Evolutionary conservation across 2,329 filamentous ascomycete genomes (phyloP), one percentile per base, ranked within the genome.

Genomic region (Mariannaea sp.): DNA sequence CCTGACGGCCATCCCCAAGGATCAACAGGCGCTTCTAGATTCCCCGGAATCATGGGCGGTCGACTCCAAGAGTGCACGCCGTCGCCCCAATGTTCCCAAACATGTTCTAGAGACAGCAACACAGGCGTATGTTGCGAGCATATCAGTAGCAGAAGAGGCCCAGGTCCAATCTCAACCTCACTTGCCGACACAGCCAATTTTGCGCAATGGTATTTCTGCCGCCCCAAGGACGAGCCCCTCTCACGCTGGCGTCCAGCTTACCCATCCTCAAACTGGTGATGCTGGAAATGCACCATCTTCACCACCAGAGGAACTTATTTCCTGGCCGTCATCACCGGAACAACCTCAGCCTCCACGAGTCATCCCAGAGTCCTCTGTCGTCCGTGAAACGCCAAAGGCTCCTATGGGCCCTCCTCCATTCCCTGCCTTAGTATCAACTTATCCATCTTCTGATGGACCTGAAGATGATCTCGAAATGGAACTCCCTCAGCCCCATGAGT

Each of bases 401-500:
- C 49, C 47, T 10, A 43, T 56, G 55, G 46, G 33, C 3, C 61
- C 57, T 19, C 53, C 35, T 5, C 52, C 50, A 12, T 36, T 45
- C 27, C 55, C 59, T 52, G 45, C 50, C 36, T 36, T 51, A 8
- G 26, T 22, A 20, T 48, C 30, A 32, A 49, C 14, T 14, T 58
- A 53, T 29, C 50, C 61, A 33, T 52, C 56, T 38, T 48, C 63
- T 14, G 44, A 65, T 56, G 57, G 57, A 55, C 19, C 66, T 7
- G 72, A 74, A 17, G 71, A 74, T 12, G 71, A 73, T 7, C 51
- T 74, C n/a, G 74, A 75, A 40, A 66, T 69, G 40, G 66, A 68
- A 29, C 56, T 73, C 4, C 71, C 72, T 2, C 65, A 66, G 30
- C 68, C 65, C 6, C 62, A 65, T 12, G 49, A 57, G 30, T 46